These are phyloP conservation scores for Acmispon strigosus DNA, from an alignment of 306 rosid species.

Conservation along the genomic window DNA sequence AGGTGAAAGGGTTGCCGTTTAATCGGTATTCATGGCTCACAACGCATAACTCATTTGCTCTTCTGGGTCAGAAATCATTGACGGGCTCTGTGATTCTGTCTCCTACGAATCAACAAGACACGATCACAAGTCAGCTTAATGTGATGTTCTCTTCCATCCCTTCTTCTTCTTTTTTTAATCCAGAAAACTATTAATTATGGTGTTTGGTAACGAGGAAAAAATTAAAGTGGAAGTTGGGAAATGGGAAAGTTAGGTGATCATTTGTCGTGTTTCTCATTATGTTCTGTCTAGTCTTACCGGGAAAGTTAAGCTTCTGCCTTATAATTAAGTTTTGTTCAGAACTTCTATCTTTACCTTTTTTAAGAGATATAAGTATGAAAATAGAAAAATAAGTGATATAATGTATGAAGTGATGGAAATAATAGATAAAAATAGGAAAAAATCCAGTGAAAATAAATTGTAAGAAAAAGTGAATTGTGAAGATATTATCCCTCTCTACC, in stretches of 20 bases:
- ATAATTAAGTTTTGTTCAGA: too few relatives aligned
- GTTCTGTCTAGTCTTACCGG: constrained; percentile 17
- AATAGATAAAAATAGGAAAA: too few relatives aligned
- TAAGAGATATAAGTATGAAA: too few relatives aligned
- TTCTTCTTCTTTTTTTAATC: not conserved
- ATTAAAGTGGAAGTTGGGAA: constrained; percentile 5
- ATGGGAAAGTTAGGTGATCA: not conserved
- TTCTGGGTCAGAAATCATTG: constrained; percentile 55
- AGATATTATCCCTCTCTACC: too few relatives aligned
- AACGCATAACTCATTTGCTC: constrained; percentile 78
- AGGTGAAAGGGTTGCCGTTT: constrained; percentile 75
- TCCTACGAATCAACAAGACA: constrained; percentile 79
- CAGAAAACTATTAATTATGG: not conserved
- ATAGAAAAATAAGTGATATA: too few relatives aligned
- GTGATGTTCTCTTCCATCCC: constrained; percentile 32
- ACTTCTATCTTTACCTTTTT: too few relatives aligned
- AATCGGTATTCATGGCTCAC: constrained; percentile 88
- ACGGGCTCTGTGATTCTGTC: constrained; percentile 57
- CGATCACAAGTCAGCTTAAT: constrained; percentile 74
- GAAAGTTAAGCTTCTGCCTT: constrained; percentile 32
- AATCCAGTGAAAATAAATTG: too few relatives aligned
- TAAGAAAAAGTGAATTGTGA: too few relatives aligned
- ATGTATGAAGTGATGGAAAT: too few relatives aligned
- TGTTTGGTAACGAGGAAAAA: constrained; percentile 21
- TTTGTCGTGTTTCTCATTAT: constrained; percentile 11